Conservation (phyloP, 176 grass and related monocot species). For the Themeda triandra region DNA sequence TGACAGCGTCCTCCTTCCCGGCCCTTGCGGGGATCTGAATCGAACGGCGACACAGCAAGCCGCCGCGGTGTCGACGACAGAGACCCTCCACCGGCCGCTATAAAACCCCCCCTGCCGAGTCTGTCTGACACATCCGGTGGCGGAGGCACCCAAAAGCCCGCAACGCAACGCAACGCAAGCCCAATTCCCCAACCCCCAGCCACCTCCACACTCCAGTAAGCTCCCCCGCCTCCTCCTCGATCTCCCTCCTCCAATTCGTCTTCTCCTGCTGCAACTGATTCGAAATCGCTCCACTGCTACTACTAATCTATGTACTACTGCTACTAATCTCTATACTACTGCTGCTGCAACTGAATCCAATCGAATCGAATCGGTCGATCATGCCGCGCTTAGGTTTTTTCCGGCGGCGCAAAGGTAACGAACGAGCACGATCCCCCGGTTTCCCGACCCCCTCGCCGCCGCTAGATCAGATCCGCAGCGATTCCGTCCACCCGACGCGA, state of each 20-base stretch:
- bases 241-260: not conserved
- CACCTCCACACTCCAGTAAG: constrained; percentile 42
- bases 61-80: not conserved
- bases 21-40: not conserved
- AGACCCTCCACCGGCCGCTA: not conserved
- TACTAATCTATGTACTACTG: constrained; percentile 15
- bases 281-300: constrained; percentile 23
- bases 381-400: constrained; percentile 50
- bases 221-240: constrained; percentile 15
- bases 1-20: too few relatives aligned
- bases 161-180: not conserved
- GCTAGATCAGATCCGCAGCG: constrained; percentile 37
- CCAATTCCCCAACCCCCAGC: constrained; percentile 30
- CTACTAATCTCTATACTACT: too few relatives aligned
- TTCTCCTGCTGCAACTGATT: constrained; percentile 10
- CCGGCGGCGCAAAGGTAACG: constrained; percentile 36
- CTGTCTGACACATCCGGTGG: not conserved
- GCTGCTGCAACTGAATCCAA: too few relatives aligned
- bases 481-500: not conserved
- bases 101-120: not conserved
- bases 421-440: not conserved
- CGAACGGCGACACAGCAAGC: not conserved
- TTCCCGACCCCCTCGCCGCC: too few relatives aligned
- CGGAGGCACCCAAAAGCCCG: not conserved
- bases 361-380: not conserved